Percentiles rank a stretch among this genome's conserved stretches.
Conservation (phyloP, 164 flowering plant genomes). For the Litsea cubeba region DNA sequence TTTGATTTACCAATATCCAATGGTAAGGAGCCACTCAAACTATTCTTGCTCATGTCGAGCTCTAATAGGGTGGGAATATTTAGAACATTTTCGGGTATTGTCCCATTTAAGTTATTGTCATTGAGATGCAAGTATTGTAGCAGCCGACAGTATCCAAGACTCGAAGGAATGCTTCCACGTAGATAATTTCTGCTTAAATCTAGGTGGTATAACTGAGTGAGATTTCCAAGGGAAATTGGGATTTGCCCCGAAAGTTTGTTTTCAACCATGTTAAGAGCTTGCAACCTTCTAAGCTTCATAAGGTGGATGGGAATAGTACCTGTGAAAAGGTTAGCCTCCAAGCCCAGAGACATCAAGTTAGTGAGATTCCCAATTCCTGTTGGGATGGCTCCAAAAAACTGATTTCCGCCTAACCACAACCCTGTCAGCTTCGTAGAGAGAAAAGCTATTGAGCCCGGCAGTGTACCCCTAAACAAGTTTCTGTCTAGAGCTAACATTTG, state of each 20-base stretch:
- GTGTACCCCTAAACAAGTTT: constrained; percentile 37
- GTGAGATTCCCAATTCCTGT: constrained; percentile 26
- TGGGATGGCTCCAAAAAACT: constrained; percentile 40
- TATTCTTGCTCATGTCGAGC: constrained; percentile 12
- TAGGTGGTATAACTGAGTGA: neutral
- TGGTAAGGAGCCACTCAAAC: constrained; percentile 20
- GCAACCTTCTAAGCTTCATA: constrained; percentile 24
- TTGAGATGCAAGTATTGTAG: neutral
- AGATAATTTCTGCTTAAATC: neutral
- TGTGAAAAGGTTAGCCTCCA: constrained; percentile 19
- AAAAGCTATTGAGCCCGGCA: constrained; percentile 44
- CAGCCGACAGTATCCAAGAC: constrained; percentile 16
- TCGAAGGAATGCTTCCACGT: constrained; percentile 15
- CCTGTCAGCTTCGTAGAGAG: constrained; percentile 29
- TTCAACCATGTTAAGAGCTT: neutral
- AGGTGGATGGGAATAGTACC: constrained; percentile 20
- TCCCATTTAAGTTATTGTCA: constrained; percentile 16
- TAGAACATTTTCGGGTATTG: constrained; percentile 16
- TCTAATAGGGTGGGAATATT: constrained; percentile 9
- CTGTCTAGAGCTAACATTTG: constrained; percentile 27
- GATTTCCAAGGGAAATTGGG: constrained; percentile 29
- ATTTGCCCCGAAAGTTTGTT: constrained; percentile 27
- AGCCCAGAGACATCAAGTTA: constrained; percentile 19
- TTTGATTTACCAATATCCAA: constrained; percentile 17
- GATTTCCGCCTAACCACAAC: constrained; percentile 33